phyloP scores from a whole-genome alignment of 495 filamentous ascomycete genomes.

The Aspergillus egyptiacus region DNA sequence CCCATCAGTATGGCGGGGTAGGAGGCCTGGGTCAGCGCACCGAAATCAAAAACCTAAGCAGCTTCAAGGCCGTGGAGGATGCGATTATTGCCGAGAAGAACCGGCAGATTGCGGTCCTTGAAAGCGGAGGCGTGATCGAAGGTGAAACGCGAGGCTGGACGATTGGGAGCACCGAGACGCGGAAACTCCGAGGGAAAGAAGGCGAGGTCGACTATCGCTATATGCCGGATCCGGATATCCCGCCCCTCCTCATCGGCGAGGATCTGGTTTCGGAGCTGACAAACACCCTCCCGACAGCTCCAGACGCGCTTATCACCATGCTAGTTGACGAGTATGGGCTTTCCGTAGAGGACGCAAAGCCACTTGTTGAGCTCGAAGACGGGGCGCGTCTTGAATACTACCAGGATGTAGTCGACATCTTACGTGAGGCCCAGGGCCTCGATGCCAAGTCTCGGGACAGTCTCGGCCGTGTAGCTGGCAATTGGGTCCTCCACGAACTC shows the following conservation, averaged over 20 bases:
- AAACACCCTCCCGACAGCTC: slow-evolving; percentile 55
- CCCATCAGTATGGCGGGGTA: slow-evolving; percentile 48
- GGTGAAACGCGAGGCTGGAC: slow-evolving; percentile 95
- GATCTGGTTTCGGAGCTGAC: slow-evolving; percentile 60
- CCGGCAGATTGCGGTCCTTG: slow-evolving; percentile 75
- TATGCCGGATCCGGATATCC: slow-evolving; percentile 94
- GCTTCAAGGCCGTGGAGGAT: slow-evolving; percentile 90
- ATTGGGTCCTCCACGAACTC: slow-evolving; percentile 84
- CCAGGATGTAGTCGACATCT: slow-evolving; percentile 59
- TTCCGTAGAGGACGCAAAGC: slow-evolving; percentile 79
- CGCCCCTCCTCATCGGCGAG: slow-evolving; percentile 66
- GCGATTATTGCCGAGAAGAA: slow-evolving; percentile 87
- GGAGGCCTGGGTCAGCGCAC: slow-evolving; percentile 73
- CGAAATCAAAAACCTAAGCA: slow-evolving; percentile 96
- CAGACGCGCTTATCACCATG: slow-evolving; percentile 59
- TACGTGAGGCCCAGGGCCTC: slow-evolving; percentile 38
- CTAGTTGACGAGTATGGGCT: slow-evolving; percentile 58
- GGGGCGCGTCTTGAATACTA: slow-evolving; percentile 80
- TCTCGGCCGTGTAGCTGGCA: slow-evolving; percentile 44
- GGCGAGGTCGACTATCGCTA: slow-evolving; percentile 97
- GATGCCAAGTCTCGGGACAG: slow-evolving; percentile 21
- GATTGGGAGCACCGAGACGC: slow-evolving; percentile 68
- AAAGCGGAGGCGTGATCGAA: slow-evolving; percentile 68
- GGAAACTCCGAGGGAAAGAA: slow-evolving; percentile 79
- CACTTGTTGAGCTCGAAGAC: slow-evolving; percentile 69